Evolutionary conservation across 768 basidiomycete genomes (phyloP), one percentile per base, ranked within the genome.

Genomic region (Gloeostereum incarnatum): DNA sequence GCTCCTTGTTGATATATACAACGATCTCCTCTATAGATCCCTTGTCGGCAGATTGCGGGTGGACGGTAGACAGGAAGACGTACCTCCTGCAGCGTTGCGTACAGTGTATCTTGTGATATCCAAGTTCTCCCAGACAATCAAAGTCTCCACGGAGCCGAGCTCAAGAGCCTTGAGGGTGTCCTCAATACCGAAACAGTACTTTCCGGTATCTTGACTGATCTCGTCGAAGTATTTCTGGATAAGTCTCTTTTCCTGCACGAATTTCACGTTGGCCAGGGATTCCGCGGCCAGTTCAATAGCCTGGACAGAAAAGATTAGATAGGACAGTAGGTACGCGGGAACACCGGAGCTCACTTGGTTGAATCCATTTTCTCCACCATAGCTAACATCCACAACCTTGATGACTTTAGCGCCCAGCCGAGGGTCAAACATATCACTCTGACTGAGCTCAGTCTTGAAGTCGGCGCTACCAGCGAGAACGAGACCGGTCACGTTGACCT

Each of bases 221-320:
- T 99, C 96, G 53, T 98, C 94, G 57, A 99, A 99, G 69, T 97
- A 98, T 57, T 77, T 85, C 59, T 98, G 93, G 50, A 99, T 98
- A 35, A 99, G 78, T 58, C 71, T 83, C 71, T 98, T 98, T 69
- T 99, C 96, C 61, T 98, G 94, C 23, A 99, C 94, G 51, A 99
- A 98, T 59, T 99, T 99, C 69, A 99, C 96, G 58, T 98, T 98
- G 25, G 89, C 81, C 20, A 99, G 78, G 2, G 90, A 86, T 59
- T 99, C 96, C 1, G 90, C 85, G 0, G 96, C 89, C 37, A 98
- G 77, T 56, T 98, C 96, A 48, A 99, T 98, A 13, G 96, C 94
- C 89, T 91, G 49, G 19, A 34, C n/a, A n/a, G n/a, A 20, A 19
- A 5, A 22, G 27, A 21, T 6, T 13, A 42, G 35, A 25, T 17